Evolutionary conservation across 176 grass and related monocot genomes (phyloP), one percentile per base, ranked within the genome.

Genomic region (Panicum miliaceum): DNA sequence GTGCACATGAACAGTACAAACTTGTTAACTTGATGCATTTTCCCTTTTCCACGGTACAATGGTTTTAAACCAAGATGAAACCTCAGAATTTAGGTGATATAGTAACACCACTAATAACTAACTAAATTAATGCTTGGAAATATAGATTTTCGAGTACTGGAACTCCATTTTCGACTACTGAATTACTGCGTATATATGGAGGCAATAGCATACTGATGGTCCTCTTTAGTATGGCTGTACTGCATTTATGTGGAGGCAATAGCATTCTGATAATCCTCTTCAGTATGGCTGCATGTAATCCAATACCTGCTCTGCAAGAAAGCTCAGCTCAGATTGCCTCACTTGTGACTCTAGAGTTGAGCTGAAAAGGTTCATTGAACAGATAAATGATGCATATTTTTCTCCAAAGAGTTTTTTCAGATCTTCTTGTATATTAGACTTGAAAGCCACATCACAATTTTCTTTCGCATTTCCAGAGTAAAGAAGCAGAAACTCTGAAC

Each of bases 401-500:
- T 83, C 90, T 82, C 90, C 90, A 22, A 89, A 79, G 38, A 59
- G 18, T 14, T 80, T 61, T 13, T 45, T 51, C 62, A 92, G 70
- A 51, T 83, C 64, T 78, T 88, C 27, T 12, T 82, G 81, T 25
- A 92, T 63, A 63, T 78, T 74, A 26, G 64, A 81, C 71, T 79
- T 43, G 32, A 71, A 77, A 36, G 35, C 43, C 38, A 15, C 43
- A 10, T 60, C 72, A 42, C 46, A 79, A 2, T 79, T 83, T 67
- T 92, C 82, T 32, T 57, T 66, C 56, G 78, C 72, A 27, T 71
- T 73, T 80, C 78, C 78, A 56, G 71, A 82, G 54, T 85, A 78
- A 47, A 92, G 87, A 79, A 92, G 78, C 63, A 92, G 82, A 46
- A 92, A 92, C 16, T 92, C 86, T 35, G 90, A 79, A 52, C 64